These are phyloP conservation scores for Puccinellia tenuiflora DNA, from an alignment of 176 grass and related monocot species.

Conservation along the genomic window DNA sequence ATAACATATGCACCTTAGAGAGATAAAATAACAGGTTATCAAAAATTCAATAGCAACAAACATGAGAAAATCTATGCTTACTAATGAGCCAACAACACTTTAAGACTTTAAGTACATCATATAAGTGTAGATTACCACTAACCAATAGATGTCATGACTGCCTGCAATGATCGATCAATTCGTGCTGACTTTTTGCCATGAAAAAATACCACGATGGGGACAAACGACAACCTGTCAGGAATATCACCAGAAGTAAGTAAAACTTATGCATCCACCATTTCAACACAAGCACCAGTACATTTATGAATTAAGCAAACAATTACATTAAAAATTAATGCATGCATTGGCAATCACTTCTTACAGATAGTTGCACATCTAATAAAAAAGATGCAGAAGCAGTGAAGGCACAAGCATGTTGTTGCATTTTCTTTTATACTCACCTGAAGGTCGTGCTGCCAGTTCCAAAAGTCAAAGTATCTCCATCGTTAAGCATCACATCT, in stretches of 20 bases:
- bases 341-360: constrained; percentile 9
- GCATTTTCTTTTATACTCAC: constrained; percentile 37
- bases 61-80: neutral
- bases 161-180: constrained; percentile 52
- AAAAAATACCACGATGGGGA: constrained; percentile 63
- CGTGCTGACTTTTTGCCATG: constrained; percentile 37
- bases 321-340: neutral
- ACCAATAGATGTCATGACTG: constrained; percentile 76
- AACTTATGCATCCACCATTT: neutral
- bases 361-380: neutral
- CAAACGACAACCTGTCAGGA: constrained; percentile 64
- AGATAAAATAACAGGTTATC: constrained; percentile 9
- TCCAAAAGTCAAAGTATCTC: constrained; percentile 78
- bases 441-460: constrained; percentile 69
- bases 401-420: neutral
- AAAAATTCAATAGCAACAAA: neutral
- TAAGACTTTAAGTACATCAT: constrained; percentile 17
- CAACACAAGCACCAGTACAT: neutral
- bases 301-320: neutral
- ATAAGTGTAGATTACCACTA: constrained; percentile 30
- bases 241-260: constrained; percentile 13
- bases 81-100: neutral
- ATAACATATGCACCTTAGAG: constrained; percentile 59
- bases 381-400: neutral
- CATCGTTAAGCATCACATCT: constrained; percentile 53